Percentiles rank a stretch among this genome's conserved stretches.
These are phyloP conservation scores for Rosa persica DNA, from an alignment of 306 rosid genomes.

Conservation along the genomic window DNA sequence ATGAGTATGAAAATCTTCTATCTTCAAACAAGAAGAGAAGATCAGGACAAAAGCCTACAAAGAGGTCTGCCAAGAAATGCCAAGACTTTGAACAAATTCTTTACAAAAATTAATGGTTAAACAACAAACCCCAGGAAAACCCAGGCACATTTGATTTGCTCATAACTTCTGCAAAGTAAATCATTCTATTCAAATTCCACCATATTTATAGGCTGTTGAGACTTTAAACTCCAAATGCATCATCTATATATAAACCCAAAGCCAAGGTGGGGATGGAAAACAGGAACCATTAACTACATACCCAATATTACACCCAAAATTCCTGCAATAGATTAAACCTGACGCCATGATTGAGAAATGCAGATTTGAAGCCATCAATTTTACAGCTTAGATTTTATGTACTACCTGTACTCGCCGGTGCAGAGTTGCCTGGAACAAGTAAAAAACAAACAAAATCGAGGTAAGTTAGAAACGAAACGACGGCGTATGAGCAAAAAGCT, in stretches of 20 bases:
- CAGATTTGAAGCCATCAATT: neutral
- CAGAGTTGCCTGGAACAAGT: conserved; percentile 80
- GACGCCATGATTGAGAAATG: neutral
- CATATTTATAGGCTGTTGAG: neutral
- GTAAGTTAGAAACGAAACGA: conserved; percentile 14
- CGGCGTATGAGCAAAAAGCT: neutral
- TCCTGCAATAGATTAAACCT: neutral
- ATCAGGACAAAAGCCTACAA: neutral
- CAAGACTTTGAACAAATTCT: neutral
- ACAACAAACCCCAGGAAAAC: neutral
- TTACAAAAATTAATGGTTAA: neutral
- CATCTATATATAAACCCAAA: neutral
- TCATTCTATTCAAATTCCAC: neutral
- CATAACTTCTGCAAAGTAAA: neutral
- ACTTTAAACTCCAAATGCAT: neutral
- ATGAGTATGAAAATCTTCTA: neutral
- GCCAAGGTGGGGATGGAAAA: neutral
- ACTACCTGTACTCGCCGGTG: conserved; percentile 87
- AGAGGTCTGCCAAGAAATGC: neutral
- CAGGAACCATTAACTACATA: neutral
- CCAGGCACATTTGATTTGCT: neutral
- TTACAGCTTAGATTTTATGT: neutral
- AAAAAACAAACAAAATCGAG: conserved; percentile 2
- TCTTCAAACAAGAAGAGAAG: neutral
- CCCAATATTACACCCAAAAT: neutral